A percentile compares a stretch with the other conserved stretches of the same genome.
These are phyloP conservation scores for Brasenia schreberi DNA, from an alignment of 164 flowering plant species.

Conservation along the genomic window DNA sequence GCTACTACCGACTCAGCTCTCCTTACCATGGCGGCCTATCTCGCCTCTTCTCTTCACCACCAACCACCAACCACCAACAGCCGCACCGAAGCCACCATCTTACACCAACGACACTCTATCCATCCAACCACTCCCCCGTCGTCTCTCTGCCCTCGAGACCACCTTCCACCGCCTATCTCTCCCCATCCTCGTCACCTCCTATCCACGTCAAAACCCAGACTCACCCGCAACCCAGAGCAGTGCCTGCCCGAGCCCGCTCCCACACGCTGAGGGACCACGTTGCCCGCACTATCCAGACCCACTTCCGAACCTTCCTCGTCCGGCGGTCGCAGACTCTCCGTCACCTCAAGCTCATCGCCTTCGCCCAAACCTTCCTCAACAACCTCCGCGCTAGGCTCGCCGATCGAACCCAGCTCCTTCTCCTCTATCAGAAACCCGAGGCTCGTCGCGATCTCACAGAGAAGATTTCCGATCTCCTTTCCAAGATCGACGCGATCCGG, in stretches of 20 bases:
- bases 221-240: neutral
- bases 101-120: neutral
- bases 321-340: constrained; percentile 76
- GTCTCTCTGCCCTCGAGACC: constrained; percentile 11
- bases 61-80: neutral
- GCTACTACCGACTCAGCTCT: neutral
- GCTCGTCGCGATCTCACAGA: constrained; percentile 4
- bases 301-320: constrained; percentile 62
- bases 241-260: neutral
- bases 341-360: constrained; percentile 57
- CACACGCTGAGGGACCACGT: constrained; percentile 49
- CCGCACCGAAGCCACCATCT: neutral
- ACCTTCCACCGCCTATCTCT: constrained; percentile 3
- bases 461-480: constrained; percentile 44
- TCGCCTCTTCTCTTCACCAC: constrained; percentile 1
- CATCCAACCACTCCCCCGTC: constrained; percentile 50
- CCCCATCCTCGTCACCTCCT: neutral
- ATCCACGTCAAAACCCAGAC: neutral
- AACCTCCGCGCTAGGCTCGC: constrained; percentile 43
- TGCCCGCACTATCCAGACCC: constrained; percentile 73
- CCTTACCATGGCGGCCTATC: constrained; percentile 1
- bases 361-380: constrained; percentile 40
- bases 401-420: constrained; percentile 12
- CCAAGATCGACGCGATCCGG: constrained; percentile 62
- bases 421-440: constrained; percentile 5